Evolutionary conservation across 2,329 filamentous ascomycete species (phyloP), one percentile per base, ranked within the genome.

Genomic region (Fusarium pilosicola): DNA sequence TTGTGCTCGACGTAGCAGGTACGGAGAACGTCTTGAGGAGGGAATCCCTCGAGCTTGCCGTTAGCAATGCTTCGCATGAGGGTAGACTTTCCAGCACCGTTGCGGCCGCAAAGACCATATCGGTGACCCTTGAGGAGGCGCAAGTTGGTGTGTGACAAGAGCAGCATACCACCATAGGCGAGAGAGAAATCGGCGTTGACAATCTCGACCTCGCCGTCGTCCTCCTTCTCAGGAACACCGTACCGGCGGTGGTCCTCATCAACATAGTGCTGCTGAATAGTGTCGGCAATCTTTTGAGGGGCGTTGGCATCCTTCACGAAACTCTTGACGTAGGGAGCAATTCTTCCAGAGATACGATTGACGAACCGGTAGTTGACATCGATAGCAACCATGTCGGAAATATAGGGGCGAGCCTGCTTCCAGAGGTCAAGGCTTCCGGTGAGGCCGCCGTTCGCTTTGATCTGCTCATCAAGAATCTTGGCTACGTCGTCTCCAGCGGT

Each of bases 1-100:
- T 98, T 98, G 87, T 99, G 96, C 86, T 99, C 96, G 48, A 99
- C 96, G 80, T 98, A 99, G 85, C 96, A 98, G 17, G 96, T 98
- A 78, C 94, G 93, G 78, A 99, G 91, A 68, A 95, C 92, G 74
- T 98, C 95, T 81, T 96, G 95, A 22, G 94, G 88, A 42, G 96
- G 96, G 86, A 99, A 99, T 14, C 96, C 96, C 84, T 99, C 96
- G 7, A 99, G 89, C 88, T 99, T 99, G 80, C 95, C 96, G 68
- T 93, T 93, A 57, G 96, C 94, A 79, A 99, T 99, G 82, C 93
- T 95, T 81, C 94, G 94, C 96, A 99, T 98, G 66, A 99, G 89
- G 3, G 96, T 99, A n/a, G 96, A 98, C 86, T 99, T 99, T 80
- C 96, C 96, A 65, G 95, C 95, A 86, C 96, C 96, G 82, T 99